Evolutionary conservation across 129 eudicot species (phyloP).

Genomic region (Flaveria brownii): DNA sequence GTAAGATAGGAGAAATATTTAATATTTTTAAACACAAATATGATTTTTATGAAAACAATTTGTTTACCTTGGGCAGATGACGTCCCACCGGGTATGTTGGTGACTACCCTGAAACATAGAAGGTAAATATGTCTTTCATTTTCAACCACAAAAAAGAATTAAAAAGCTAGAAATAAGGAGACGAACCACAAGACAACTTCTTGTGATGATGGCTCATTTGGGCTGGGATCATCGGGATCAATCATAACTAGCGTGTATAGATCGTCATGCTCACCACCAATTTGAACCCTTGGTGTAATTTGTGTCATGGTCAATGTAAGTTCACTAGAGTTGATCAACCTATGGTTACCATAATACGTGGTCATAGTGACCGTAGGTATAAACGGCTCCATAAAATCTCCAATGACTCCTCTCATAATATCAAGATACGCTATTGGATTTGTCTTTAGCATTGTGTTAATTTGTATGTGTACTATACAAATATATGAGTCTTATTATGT

Average conservation of each 20-base stretch:
- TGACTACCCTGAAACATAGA: too few relatives aligned
- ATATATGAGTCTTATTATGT: slow-evolving; percentile 5
- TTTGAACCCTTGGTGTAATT: slow-evolving; percentile 24
- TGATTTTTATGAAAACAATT: background rate
- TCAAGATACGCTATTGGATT: background rate
- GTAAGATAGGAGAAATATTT: background rate
- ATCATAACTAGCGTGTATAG: too few relatives aligned
- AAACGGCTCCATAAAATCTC: slow-evolving; percentile 14
- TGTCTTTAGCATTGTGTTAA: background rate
- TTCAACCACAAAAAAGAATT: too few relatives aligned
- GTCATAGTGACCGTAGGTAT: slow-evolving; percentile 2
- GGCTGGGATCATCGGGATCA: too few relatives aligned
- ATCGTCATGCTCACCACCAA: slow-evolving; percentile 15
- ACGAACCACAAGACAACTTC: too few relatives aligned
- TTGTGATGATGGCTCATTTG: too few relatives aligned
- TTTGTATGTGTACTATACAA: background rate
- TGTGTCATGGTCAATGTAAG: background rate
- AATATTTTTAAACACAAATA: background rate
- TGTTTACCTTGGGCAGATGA: background rate
- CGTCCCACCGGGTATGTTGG: too few relatives aligned
- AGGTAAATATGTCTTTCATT: too few relatives aligned
- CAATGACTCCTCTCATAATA: background rate
- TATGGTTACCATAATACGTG: background rate
- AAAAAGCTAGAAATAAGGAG: background rate
- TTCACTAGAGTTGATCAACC: slow-evolving; percentile 9